A percentile compares a stretch with the other conserved stretches of the same genome.
These are phyloP conservation scores for Phytophthora constricta DNA, from an alignment of 352 stramenopile genomes.

Conservation along the genomic window DNA sequence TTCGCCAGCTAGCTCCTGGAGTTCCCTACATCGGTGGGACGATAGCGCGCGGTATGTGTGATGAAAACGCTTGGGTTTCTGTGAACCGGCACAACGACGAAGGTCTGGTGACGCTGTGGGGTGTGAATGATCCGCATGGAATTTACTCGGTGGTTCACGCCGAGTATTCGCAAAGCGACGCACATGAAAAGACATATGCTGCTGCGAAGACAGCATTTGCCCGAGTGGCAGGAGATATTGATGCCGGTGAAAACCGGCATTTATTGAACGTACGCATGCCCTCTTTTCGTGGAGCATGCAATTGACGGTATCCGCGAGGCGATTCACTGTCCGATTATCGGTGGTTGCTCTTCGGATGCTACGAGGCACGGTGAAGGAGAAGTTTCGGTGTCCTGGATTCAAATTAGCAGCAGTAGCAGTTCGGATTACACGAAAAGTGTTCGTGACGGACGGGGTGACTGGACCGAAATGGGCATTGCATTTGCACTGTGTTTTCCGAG, in stretches of 20 bases:
- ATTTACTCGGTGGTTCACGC: conserved; percentile 84
- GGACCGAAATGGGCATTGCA: conserved; percentile 82
- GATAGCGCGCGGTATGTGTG: conserved; percentile 85
- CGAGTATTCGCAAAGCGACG: conserved; percentile 83
- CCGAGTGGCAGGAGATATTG: conserved; percentile 57
- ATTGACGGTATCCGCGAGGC: conserved; percentile 85
- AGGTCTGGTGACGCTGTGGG: conserved; percentile 84
- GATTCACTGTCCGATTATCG: conserved; percentile 82
- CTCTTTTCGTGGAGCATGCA: conserved; percentile 82
- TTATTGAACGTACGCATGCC: conserved; percentile 83
- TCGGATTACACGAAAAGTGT: conserved; percentile 83
- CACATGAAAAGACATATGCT: conserved; percentile 78
- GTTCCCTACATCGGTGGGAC: conserved; percentile 88
- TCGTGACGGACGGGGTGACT: conserved; percentile 71
- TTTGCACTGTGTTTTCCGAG: conserved; percentile 87
- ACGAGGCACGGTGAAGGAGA: conserved; percentile 73
- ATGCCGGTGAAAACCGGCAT: conserved; percentile 79
- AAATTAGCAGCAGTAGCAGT: conserved; percentile 88
- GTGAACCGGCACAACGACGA: conserved; percentile 88
- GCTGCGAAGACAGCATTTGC: conserved; percentile 72
- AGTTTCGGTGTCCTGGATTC: conserved; percentile 80
- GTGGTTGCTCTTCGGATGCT: conserved; percentile 84
- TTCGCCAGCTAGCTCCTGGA: conserved; percentile 77
- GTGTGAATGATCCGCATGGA: conserved; percentile 84
- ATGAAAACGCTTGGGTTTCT: conserved; percentile 89